Evolutionary conservation across 176 grass and related monocot genomes (phyloP), one percentile per base, ranked within the genome.

Genomic region (Zizania latifolia): DNA sequence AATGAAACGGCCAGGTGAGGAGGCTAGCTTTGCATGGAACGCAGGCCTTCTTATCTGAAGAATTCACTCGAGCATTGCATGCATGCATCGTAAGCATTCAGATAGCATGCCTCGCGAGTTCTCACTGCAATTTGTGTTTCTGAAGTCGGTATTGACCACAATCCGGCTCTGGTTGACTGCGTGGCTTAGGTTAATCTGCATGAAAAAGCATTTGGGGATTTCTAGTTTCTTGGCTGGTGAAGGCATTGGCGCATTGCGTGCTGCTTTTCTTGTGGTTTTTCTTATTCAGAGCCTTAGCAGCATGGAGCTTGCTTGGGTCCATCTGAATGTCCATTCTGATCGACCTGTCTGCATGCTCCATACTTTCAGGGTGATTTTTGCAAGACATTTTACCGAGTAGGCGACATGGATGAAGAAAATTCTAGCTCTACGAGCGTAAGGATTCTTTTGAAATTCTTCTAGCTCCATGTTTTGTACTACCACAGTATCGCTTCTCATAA

Each of bases 1-100:
- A 66, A 66, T 32, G 51, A 66, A 58, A 27, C 62, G 34, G 19
- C 38, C 71, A 28, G 72, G 81, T 76, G 40, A 46, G 81, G 13
- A 57, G 24, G 6, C n/a, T 53, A 75, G 24, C 21, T 68, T 76
- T 48, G 37, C 61, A 75, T 75, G n/a, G 35, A 17, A 45, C 15
- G 5, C 10, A 16, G 10, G 10, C 34, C 17, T 43, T 17, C 78
- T 45, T 43, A 8, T 6, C 33, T 58, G 21, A 57, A 27, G 21
- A 38, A 17, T 50, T 13, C 57, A 37, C 70, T 16, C 24, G 10
- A 13, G 54, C 70, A 57, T n/a, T 76, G 28, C n/a, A n/a, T n/a
- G n/a, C n/a, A n/a, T n/a, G n/a, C 70, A 8, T 36, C 4, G 30
- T 72, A 72, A 5, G 10, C 19, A n/a, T n/a, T n/a, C n/a, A n/a